Conservation (phyloP, 192 early-diverging fungal species). For the Chytriomyces sp. region DNA sequence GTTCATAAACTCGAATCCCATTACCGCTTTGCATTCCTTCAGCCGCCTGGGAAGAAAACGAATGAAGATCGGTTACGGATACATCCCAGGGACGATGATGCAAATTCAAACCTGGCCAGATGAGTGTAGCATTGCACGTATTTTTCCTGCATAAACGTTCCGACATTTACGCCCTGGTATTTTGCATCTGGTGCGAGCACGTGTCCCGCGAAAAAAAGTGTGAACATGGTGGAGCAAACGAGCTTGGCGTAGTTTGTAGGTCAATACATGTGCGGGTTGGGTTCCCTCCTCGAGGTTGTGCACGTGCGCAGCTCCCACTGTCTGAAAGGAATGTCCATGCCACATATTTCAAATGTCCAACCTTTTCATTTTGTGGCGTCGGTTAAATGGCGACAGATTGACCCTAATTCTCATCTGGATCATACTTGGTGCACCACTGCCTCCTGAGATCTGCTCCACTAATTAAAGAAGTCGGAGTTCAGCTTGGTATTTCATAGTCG, state of each 20-base stretch:
- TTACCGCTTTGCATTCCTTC: constrained; percentile 61
- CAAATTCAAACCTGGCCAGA: constrained; percentile 53
- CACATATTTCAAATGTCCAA: constrained; percentile 85
- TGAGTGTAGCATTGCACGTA: constrained; percentile 71
- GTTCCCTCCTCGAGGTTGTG: constrained; percentile 61
- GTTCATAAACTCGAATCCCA: constrained; percentile 83
- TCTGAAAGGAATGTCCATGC: constrained; percentile 74
- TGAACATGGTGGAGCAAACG: constrained; percentile 83
- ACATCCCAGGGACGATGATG: not conserved
- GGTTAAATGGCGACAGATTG: not conserved
- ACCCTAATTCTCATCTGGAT: constrained; percentile 14
- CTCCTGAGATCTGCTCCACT: constrained; percentile 70
- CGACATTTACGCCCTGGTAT: constrained; percentile 66
- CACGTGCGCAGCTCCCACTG: constrained; percentile 76
- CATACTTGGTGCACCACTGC: constrained; percentile 75
- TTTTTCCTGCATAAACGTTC: constrained; percentile 68
- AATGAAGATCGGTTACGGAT: not conserved
- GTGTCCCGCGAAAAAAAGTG: constrained; percentile 74
- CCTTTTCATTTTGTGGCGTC: constrained; percentile 21
- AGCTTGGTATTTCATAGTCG: too few relatives aligned
- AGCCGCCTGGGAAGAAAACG: constrained; percentile 52
- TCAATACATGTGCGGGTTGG: constrained; percentile 65
- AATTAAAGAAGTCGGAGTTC: not conserved
- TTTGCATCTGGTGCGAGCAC: constrained; percentile 70
- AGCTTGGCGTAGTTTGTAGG: constrained; percentile 88